A percentile compares a stretch with the other conserved stretches of the same genome.
Evolutionary conservation across 257 asterid species (phyloP).

Genomic region (Solanum sejunctum): DNA sequence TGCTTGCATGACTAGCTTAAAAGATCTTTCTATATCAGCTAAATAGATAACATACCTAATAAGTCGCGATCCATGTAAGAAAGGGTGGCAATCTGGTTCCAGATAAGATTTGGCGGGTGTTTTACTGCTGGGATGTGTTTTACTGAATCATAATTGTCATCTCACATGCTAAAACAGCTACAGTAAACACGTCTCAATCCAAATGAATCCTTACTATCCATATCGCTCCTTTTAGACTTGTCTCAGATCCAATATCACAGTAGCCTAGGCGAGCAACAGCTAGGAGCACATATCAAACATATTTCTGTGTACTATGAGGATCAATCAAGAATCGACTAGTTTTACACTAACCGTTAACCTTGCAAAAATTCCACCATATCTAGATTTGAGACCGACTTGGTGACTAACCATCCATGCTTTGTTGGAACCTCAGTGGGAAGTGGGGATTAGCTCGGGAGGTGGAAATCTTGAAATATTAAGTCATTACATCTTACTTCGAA

Average conservation of each 20-base stretch:
- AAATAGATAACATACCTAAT: not conserved
- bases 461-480: not conserved
- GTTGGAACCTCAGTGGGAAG: not conserved
- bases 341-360: not conserved
- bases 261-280: not conserved
- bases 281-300: not conserved
- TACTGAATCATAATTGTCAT: not conserved
- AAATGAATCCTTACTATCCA: not conserved
- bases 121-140: not conserved
- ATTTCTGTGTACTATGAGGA: not conserved
- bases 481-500: not conserved
- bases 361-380: not conserved
- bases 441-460: not conserved
- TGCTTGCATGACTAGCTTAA: not conserved
- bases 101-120: not conserved
- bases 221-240: not conserved
- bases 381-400: not conserved
- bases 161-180: not conserved
- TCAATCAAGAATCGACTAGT: not conserved
- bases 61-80: not conserved
- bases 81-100: not conserved
- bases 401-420: not conserved
- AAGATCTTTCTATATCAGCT: not conserved
- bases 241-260: not conserved
- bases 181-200: not conserved